phyloP scores from a whole-genome alignment of 352 stramenopile genomes.

The Globisporangium lucens region DNA sequence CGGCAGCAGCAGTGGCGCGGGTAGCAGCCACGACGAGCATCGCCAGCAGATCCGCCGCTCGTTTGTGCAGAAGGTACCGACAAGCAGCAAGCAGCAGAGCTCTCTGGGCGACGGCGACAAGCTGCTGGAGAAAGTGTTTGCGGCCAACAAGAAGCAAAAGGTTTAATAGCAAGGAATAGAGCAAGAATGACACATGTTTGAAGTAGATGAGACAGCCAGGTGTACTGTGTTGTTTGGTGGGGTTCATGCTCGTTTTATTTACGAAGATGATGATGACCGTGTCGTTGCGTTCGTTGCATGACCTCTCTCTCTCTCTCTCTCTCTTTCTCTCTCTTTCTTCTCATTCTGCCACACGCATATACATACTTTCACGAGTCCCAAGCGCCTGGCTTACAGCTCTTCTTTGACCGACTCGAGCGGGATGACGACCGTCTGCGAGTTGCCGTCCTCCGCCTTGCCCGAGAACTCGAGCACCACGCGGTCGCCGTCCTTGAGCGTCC shows the following conservation, averaged over 20 bases:
- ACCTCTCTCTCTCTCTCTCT: background rate
- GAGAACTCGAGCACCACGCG: conserved; percentile 49
- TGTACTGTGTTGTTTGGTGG: background rate
- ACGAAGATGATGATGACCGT: background rate
- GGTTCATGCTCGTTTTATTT: background rate
- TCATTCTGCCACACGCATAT: background rate
- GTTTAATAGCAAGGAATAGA: conserved; percentile 8
- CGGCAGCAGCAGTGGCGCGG: conserved; percentile 20
- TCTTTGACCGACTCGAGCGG: conserved; percentile 40
- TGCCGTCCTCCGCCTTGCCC: conserved; percentile 43
- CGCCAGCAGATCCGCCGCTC: conserved; percentile 61
- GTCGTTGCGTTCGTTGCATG: background rate
- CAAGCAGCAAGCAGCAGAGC: conserved; percentile 63
- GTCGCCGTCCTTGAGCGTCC: conserved; percentile 57
- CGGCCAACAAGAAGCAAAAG: conserved; percentile 56
- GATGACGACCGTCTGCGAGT: conserved; percentile 46
- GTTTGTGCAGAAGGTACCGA: conserved; percentile 68
- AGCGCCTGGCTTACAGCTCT: conserved; percentile 28
- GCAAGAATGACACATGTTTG: background rate
- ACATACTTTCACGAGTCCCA: conserved; percentile 15
- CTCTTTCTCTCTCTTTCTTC: background rate
- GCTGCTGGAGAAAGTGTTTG: conserved; percentile 73
- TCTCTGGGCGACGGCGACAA: conserved; percentile 44
- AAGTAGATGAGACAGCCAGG: background rate
- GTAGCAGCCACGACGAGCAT: conserved; percentile 18